phyloP scores from a whole-genome alignment of 2,329 filamentous ascomycete genomes.

The Diplocarpon rosae region DNA sequence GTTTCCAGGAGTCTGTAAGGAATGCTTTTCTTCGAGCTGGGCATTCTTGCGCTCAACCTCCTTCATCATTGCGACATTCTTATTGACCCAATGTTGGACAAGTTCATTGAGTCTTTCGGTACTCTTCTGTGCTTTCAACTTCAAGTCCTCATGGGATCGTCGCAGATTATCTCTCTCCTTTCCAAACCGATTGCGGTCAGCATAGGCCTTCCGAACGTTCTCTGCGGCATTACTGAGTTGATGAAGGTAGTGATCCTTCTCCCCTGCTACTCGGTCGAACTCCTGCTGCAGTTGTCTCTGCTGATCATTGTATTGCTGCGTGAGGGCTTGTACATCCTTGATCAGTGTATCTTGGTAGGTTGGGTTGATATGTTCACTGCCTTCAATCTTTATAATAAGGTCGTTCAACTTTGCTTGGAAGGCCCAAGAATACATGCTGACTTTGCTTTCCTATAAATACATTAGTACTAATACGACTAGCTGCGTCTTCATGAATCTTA shows the following conservation, averaged over 20 bases:
- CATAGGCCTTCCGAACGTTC: slow-evolving; percentile 2
- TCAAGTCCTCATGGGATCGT: background rate
- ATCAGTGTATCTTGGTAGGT: background rate
- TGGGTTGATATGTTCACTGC: background rate
- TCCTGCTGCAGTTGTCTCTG: background rate
- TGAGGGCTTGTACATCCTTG: background rate
- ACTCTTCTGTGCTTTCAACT: slow-evolving; percentile 1
- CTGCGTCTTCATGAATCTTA: too few relatives aligned
- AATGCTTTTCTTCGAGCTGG: slow-evolving; percentile 8
- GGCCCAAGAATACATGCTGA: background rate
- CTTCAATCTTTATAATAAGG: background rate
- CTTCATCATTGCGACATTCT: slow-evolving; percentile 5
- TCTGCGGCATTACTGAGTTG: slow-evolving; percentile 1
- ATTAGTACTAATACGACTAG: background rate
- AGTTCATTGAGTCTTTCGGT: slow-evolving; percentile 2
- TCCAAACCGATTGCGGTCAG: slow-evolving; percentile 6
- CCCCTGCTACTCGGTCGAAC: background rate
- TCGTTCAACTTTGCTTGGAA: background rate
- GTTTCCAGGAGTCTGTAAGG: background rate
- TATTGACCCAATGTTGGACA: slow-evolving; percentile 3
- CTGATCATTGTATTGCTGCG: background rate
- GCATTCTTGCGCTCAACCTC: slow-evolving; percentile 13
- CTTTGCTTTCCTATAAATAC: background rate
- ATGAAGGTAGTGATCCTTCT: background rate
- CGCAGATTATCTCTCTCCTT: slow-evolving; percentile 5